Evolutionary conservation across 1,139 yeast species (phyloP).

Genomic region (Sugiyamaella novakii): DNA sequence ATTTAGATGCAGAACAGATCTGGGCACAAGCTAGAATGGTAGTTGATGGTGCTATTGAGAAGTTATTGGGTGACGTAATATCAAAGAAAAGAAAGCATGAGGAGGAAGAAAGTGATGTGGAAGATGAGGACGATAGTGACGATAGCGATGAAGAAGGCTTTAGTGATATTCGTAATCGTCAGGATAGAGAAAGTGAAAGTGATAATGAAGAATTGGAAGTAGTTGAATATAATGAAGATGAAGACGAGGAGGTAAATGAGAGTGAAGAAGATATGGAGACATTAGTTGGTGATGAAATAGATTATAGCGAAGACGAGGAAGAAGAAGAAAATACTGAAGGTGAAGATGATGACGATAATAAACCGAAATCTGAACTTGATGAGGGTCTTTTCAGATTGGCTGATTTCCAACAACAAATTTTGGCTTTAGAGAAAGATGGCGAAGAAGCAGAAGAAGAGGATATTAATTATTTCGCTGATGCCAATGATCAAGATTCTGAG

Average conservation of each 20-base stretch:
- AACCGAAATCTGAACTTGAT: slow-evolving; percentile 59
- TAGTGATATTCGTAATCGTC: not conserved
- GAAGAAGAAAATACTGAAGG: slow-evolving; percentile 32
- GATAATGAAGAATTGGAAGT: slow-evolving; percentile 25
- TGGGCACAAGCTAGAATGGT: slow-evolving; percentile 93
- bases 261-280: slow-evolving; percentile 25
- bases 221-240: slow-evolving; percentile 25
- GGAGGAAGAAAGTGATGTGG: slow-evolving; percentile 27
- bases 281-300: slow-evolving; percentile 21
- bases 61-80: slow-evolving; percentile 46
- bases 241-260: slow-evolving; percentile 24
- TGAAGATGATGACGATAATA: slow-evolving; percentile 32
- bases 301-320: slow-evolving; percentile 24
- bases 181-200: slow-evolving; percentile 23
- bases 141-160: slow-evolving; percentile 21
- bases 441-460: slow-evolving; percentile 64
- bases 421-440: slow-evolving; percentile 62
- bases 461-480: slow-evolving; percentile 67
- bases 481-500: slow-evolving; percentile 50
- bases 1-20: slow-evolving; percentile 86
- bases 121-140: slow-evolving; percentile 33
- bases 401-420: slow-evolving; percentile 77
- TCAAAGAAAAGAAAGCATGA: slow-evolving; percentile 31
- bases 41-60: slow-evolving; percentile 66
- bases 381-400: slow-evolving; percentile 86